phyloP scores from a whole-genome alignment of 2,329 filamentous ascomycete species.

The Aspergillus ochraceus region DNA sequence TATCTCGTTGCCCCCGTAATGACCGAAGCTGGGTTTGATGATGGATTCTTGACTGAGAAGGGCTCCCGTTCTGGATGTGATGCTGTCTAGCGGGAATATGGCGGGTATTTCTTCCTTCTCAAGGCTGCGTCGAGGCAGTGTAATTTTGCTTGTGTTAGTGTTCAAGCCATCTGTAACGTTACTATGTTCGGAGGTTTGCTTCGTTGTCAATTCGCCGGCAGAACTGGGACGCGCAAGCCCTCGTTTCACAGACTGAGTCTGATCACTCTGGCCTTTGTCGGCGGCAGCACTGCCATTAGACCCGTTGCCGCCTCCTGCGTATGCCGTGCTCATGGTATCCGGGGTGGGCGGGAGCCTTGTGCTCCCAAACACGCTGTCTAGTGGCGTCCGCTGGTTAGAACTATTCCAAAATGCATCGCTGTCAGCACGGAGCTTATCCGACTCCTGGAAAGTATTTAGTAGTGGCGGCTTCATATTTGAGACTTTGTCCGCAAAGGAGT shows the following conservation, averaged over 20 bases:
- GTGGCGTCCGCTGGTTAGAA: constrained; percentile 26
- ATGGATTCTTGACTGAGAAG: constrained; percentile 26
- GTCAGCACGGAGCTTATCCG: constrained; percentile 20
- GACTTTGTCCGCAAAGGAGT: constrained; percentile 17
- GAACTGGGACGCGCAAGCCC: constrained; percentile 33
- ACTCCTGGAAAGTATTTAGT: constrained; percentile 23
- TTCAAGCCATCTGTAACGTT: constrained; percentile 31
- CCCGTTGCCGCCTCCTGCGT: constrained; percentile 29
- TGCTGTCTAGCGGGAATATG: constrained; percentile 33
- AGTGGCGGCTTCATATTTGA: constrained; percentile 19
- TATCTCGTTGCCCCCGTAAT: constrained; percentile 21
- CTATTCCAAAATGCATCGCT: constrained; percentile 26
- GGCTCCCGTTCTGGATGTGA: constrained; percentile 26
- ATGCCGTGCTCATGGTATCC: constrained; percentile 45
- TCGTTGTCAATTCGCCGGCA: constrained; percentile 33
- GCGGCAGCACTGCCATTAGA: constrained; percentile 38
- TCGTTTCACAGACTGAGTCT: constrained; percentile 20
- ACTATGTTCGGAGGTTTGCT: constrained; percentile 32
- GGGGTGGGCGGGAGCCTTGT: constrained; percentile 42
- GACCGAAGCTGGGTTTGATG: constrained; percentile 21
- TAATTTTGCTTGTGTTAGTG: constrained; percentile 33
- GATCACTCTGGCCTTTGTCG: constrained; percentile 27
- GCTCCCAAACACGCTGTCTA: constrained; percentile 35
- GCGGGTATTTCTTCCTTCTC: constrained; percentile 26
- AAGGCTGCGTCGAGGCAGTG: constrained; percentile 22